Evolutionary conservation across 306 rosid genomes (phyloP), one percentile per base, ranked within the genome.

Genomic region (Gynostemma pentaphyllum): DNA sequence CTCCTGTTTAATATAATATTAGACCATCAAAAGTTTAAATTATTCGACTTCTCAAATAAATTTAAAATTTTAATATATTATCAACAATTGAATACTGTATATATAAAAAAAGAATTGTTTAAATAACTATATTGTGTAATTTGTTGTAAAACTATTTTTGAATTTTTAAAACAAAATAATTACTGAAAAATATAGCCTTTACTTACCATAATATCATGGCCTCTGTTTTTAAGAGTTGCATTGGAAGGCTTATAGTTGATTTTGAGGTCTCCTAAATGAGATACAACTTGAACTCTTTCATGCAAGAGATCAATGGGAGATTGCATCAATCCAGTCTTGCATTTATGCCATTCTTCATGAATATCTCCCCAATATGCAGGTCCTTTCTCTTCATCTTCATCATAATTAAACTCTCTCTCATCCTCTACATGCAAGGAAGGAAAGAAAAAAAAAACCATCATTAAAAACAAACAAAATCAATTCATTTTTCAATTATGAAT

Each of bases 121-220:
- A n/a, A n/a, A n/a, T n/a, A n/a, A n/a, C n/a, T n/a, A n/a, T n/a
- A n/a, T n/a, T n/a, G n/a, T n/a, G n/a, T n/a, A n/a, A n/a, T n/a
- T n/a, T n/a, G n/a, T n/a, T n/a, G n/a, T n/a, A n/a, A n/a, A n/a
- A n/a, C n/a, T n/a, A n/a, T n/a, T n/a, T n/a, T n/a, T n/a, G n/a
- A n/a, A n/a, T n/a, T n/a, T n/a, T n/a, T n/a, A n/a, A n/a, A n/a
- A n/a, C n/a, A n/a, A n/a, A n/a, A n/a, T n/a, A n/a, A n/a, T n/a
- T n/a, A n/a, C n/a, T n/a, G n/a, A n/a, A 2, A 4, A 45, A n/a
- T n/a, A n/a, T n/a, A n/a, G n/a, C n/a, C n/a, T n/a, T n/a, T n/a
- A 4, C 28, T 56, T 72, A 90, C 95, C 94, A 34, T 64, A 13
- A 90, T 77, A 68, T 87, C 95, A 67, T 84, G 94, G 7, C 94